Evolutionary conservation across 345 rosid species (phyloP).

Genomic region (Microcos paniculata): DNA sequence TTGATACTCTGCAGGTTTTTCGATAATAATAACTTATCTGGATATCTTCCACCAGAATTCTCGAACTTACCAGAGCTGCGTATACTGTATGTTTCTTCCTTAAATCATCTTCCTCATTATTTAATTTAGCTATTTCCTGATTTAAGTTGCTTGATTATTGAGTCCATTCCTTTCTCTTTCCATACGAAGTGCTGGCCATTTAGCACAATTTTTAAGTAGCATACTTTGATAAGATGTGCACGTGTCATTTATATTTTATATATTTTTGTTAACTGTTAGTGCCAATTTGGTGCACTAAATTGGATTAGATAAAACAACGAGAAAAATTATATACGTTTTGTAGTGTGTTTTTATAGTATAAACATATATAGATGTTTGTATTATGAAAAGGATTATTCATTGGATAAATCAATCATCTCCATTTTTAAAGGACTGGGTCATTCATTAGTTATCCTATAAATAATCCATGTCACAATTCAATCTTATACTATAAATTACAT

Average conservation of each 20-base stretch:
- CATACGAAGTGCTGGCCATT: neutral
- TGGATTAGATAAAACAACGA: no score
- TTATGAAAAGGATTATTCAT: no score
- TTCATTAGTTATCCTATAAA: no score
- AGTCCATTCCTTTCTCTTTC: neutral
- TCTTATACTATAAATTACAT: no score
- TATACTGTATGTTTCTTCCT: conserved; percentile 60
- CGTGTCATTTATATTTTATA: conserved; percentile 7
- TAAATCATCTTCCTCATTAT: neutral
- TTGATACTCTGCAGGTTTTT: conserved; percentile 47
- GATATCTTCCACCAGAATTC: conserved; percentile 67
- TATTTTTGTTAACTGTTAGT: neutral
- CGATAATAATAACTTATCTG: conserved; percentile 74
- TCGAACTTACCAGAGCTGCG: conserved; percentile 52
- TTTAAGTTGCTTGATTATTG: conserved; percentile 12
- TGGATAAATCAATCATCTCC: no score
- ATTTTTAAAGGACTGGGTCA: no score
- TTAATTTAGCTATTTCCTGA: neutral
- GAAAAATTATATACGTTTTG: no score
- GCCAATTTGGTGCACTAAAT: no score
- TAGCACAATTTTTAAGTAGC: neutral
- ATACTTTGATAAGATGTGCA: neutral
- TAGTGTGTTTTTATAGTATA: no score
- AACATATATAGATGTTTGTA: no score
- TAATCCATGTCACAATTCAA: no score